A percentile compares a stretch with the other conserved stretches of the same genome.
phyloP scores from a whole-genome alignment of 164 flowering plant genomes.

The Liquidambar formosana region DNA sequence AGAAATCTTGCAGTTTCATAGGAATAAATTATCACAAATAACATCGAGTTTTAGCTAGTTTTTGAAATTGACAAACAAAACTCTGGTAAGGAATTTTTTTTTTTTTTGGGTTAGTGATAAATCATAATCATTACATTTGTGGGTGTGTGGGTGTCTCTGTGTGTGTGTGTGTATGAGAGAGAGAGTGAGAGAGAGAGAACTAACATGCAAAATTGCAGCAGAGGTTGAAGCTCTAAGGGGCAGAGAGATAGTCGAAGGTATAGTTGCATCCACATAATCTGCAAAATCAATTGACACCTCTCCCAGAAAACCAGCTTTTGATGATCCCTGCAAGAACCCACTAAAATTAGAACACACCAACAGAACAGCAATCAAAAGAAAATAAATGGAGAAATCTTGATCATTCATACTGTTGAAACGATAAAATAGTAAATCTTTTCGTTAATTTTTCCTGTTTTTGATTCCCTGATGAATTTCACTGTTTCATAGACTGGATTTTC shows the following conservation, averaged over 20 bases:
- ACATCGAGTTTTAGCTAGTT: not conserved
- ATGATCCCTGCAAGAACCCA: constrained; percentile 60
- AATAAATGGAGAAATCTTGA: not conserved
- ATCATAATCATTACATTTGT: constrained; percentile 1
- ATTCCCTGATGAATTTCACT: constrained; percentile 32
- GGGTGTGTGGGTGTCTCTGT: too few species aligned
- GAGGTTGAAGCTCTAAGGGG: constrained; percentile 64
- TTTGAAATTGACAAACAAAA: not conserved
- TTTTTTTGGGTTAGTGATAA: not conserved
- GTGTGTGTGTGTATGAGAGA: not conserved
- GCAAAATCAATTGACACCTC: constrained; percentile 76
- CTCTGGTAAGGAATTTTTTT: not conserved
- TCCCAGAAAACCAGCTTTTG: constrained; percentile 71
- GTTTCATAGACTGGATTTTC: constrained; percentile 42
- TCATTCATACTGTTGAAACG: constrained; percentile 33
- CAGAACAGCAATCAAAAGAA: not conserved
- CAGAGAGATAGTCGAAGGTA: constrained; percentile 53
- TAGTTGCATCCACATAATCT: constrained; percentile 60
- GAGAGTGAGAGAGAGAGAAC: constrained; percentile 26
- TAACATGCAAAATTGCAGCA: constrained; percentile 73
- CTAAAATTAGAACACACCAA: constrained; percentile 2
- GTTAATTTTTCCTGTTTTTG: constrained; percentile 31
- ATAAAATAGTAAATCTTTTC: constrained; percentile 47
- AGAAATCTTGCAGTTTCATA: not conserved
- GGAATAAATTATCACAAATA: too few species aligned